phyloP scores from a whole-genome alignment of 1,284 basidiomycete genomes.

The Ustilago bromivora region DNA sequence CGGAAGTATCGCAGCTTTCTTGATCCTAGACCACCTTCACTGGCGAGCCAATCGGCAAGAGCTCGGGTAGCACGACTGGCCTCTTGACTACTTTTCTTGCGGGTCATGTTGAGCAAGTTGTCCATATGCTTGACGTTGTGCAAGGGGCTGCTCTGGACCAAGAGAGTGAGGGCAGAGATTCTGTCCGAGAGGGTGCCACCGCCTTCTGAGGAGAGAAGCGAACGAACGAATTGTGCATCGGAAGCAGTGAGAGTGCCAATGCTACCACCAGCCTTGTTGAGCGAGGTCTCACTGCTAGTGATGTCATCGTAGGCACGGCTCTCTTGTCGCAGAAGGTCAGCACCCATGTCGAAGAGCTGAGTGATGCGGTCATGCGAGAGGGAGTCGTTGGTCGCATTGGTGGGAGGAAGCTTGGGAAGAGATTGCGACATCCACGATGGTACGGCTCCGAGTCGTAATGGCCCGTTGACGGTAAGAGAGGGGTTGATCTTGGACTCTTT shows the following conservation, averaged over 20 bases:
- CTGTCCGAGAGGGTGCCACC: slow-evolving; percentile 85
- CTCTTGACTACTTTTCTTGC: slow-evolving; percentile 91
- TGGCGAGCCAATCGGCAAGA: slow-evolving; percentile 91
- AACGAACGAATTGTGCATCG: slow-evolving; percentile 67
- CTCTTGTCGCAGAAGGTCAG: slow-evolving; percentile 56
- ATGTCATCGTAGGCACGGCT: slow-evolving; percentile 57
- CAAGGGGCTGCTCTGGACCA: slow-evolving; percentile 89
- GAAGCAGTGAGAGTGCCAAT: slow-evolving; percentile 62
- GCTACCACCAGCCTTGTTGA: slow-evolving; percentile 49
- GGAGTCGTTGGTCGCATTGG: slow-evolving; percentile 4
- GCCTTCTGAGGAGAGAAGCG: slow-evolving; percentile 60
- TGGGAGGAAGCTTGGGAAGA: slow-evolving; percentile 42
- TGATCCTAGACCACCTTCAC: slow-evolving; percentile 80
- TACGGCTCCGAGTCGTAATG: slow-evolving; percentile 53
- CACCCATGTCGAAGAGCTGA: slow-evolving; percentile 54
- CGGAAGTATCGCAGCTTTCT: slow-evolving; percentile 81
- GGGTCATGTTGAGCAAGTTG: slow-evolving; percentile 80
- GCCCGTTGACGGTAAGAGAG: slow-evolving; percentile 12
- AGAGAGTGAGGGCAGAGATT: slow-evolving; percentile 88
- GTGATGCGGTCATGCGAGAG: slow-evolving; percentile 48
- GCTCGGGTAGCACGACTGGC: slow-evolving; percentile 88
- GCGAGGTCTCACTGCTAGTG: slow-evolving; percentile 57
- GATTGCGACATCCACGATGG: slow-evolving; percentile 52
- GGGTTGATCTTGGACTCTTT: slow-evolving; percentile 33
- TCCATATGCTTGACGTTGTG: slow-evolving; percentile 78